Evolutionary conservation across 495 filamentous ascomycete species (phyloP).

Genomic region (Daldinia concentrica): DNA sequence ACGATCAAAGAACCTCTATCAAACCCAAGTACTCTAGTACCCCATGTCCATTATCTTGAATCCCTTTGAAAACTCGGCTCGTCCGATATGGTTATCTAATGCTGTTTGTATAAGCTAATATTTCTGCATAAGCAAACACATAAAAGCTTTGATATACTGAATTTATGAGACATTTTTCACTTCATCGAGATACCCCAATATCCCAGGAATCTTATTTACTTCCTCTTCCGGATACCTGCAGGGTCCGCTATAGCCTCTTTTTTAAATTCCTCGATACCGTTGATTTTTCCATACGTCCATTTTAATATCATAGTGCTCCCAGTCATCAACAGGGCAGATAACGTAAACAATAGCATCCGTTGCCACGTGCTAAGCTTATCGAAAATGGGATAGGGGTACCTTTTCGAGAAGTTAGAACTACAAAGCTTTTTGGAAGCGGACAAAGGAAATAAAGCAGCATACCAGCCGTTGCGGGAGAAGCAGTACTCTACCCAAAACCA

Average conservation of each 20-base stretch:
- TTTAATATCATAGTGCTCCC: constrained; percentile 71
- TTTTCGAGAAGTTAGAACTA: constrained; percentile 43
- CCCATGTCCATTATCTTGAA: constrained; percentile 16
- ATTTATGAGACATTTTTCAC: neutral
- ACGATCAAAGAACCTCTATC: constrained; percentile 32
- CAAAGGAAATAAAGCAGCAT: constrained; percentile 36
- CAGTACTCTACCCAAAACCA: constrained; percentile 91
- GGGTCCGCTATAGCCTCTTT: constrained; percentile 43
- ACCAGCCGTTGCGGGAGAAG: constrained; percentile 78
- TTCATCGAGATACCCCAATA: neutral
- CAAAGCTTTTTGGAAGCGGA: constrained; percentile 8
- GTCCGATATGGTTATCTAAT: constrained; percentile 12
- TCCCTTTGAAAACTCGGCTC: constrained; percentile 28
- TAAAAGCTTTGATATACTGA: neutral
- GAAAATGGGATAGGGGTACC: constrained; percentile 91
- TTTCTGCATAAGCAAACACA: neutral
- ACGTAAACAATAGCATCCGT: constrained; percentile 72
- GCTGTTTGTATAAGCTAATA: neutral
- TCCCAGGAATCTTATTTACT: neutral
- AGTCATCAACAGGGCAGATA: constrained; percentile 76
- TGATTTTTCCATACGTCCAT: constrained; percentile 73
- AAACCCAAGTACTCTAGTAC: constrained; percentile 7
- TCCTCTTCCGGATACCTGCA: constrained; percentile 34
- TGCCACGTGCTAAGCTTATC: constrained; percentile 66
- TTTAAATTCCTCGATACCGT: constrained; percentile 64